Conservation (phyloP, 345 rosid species). For the Luvunga scandens region DNA sequence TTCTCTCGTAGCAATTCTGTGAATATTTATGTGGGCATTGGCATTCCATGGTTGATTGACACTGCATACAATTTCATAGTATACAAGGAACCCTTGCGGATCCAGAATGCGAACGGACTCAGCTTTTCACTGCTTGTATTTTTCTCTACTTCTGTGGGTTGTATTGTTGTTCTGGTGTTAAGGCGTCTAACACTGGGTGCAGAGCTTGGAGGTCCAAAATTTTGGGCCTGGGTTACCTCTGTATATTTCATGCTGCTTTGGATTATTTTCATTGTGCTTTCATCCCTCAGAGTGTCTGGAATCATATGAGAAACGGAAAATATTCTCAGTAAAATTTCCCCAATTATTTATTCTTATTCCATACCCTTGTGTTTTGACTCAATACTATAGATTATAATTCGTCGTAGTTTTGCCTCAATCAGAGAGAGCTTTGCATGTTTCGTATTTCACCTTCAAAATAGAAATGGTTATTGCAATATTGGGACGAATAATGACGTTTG, state of each 20-base stretch:
- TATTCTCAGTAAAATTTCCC: not conserved
- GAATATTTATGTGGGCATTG: slow-evolving; percentile 90
- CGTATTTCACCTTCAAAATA: not conserved
- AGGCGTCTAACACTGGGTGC: slow-evolving; percentile 75
- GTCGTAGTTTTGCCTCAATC: not conserved
- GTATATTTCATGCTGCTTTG: slow-evolving; percentile 69
- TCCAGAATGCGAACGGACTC: slow-evolving; percentile 64
- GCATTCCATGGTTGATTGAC: slow-evolving; percentile 91
- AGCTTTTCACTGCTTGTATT: slow-evolving; percentile 82
- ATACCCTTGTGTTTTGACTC: not conserved
- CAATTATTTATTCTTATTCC: not conserved
- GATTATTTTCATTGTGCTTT: slow-evolving; percentile 71
- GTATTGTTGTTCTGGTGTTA: slow-evolving; percentile 70
- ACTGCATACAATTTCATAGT: slow-evolving; percentile 74
- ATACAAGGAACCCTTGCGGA: slow-evolving; percentile 60
- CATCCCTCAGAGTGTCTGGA: slow-evolving; percentile 66
- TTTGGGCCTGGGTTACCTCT: slow-evolving; percentile 86
- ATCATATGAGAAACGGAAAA: slow-evolving; percentile 38
- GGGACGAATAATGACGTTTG: too few species aligned
- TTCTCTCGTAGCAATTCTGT: slow-evolving; percentile 66
- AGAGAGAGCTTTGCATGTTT: not conserved
- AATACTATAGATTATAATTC: not conserved
- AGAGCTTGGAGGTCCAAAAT: slow-evolving; percentile 84
- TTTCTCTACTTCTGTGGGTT: slow-evolving; percentile 74
- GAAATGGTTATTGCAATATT: not conserved